phyloP scores from a whole-genome alignment of 129 eudicot genomes.

The carrot (Daucus carota) region DH1_v3.0 NC_030383.2:42706501-42707000 shows the following conservation, averaged over 20 bases:
- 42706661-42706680: not conserved
- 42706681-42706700: not conserved
- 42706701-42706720: not conserved
- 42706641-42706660: not conserved
- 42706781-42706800: not conserved
- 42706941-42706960: not conserved
- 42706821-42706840: not conserved
- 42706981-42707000: not conserved
- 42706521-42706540: not conserved
- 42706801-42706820: not conserved
- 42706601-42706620: not conserved
- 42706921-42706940: not conserved
- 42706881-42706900: not conserved
- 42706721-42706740: not conserved
- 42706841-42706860: not conserved
- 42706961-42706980: not conserved
- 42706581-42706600: not conserved
- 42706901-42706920: not conserved
- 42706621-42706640: not conserved
- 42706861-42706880: not conserved
- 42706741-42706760: not conserved
- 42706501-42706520: not conserved
- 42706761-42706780: not conserved
- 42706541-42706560: not conserved
- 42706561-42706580: not conserved